Evolutionary conservation across 495 filamentous ascomycete species (phyloP), one percentile per base, ranked within the genome.

Genomic region (Darksidea phi): DNA sequence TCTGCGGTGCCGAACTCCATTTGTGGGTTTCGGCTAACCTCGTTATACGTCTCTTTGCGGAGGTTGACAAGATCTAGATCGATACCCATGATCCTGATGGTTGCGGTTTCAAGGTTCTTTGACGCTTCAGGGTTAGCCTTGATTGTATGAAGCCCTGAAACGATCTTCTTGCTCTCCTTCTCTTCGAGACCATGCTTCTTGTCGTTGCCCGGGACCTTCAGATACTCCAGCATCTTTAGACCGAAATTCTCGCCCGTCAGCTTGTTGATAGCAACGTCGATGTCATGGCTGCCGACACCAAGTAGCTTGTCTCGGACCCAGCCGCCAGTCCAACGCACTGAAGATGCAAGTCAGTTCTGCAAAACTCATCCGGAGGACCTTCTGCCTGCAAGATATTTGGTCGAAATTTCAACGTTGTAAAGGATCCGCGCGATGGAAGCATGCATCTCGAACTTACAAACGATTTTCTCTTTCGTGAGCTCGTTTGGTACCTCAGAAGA

Each of bases 271-370:
- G 88, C 90, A 37, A 93, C 88, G 70, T 99, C 94, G 63, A 99
- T 96, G 66, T 99, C 94, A 71, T 95, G 82, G 70, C 90, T 94
- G 28, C 75, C 77, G 24, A 86, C 76, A 8, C 87, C 88, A 1
- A 99, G 80, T 8, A 99, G 81, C 78, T 96, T 97, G 78, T 99
- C 94, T 38, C 94, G 86, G 25, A 99, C 95, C 94, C 94, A 99
- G n/a, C 94, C 94, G 41, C 94, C 94, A 12, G 95, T 92, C 75
- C 93, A 97, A 12, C 94, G 88, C 17, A 32, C 28, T 32, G 28
- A 99, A 78, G 3, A 85, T 76, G 23, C 28, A 74, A 45, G 26
- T 70, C 68, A 21, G 66, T 53, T 18, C 67, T 70, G 15, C 55
- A 61, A n/a, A 77, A 67, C 20, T 74, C 67, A 10, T 77, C 73